Percentiles rank a stretch among this genome's conserved stretches.
These are phyloP conservation scores for Periconia sp. DNA, from an alignment of 2,329 filamentous ascomycete species.

Conservation along the genomic window DNA sequence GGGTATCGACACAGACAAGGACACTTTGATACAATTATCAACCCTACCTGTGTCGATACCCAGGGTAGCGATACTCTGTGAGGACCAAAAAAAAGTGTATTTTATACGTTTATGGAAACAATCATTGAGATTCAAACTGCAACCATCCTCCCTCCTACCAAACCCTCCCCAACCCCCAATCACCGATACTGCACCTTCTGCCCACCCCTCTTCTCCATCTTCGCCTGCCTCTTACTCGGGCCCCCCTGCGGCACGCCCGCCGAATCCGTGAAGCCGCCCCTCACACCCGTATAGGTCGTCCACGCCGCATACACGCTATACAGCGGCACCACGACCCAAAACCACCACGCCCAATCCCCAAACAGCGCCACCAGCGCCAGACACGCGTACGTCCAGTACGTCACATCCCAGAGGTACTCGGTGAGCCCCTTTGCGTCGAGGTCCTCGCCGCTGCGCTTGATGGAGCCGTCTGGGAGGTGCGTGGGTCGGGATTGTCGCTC, in stretches of 20 bases:
- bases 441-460: conserved; percentile 82
- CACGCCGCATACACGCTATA: conserved; percentile 51
- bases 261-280: conserved; percentile 45
- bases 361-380: conserved; percentile 71
- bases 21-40: too few relatives aligned
- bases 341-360: conserved; percentile 78
- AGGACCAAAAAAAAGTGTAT: too few relatives aligned
- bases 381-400: conserved; percentile 91
- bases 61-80: too few relatives aligned
- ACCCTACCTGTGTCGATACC: too few relatives aligned
- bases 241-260: conserved; percentile 40
- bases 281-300: conserved; percentile 49
- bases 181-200: conserved; percentile 52
- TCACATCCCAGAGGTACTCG: conserved; percentile 96
- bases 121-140: too few relatives aligned
- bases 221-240: conserved; percentile 52
- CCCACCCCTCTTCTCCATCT: conserved; percentile 56
- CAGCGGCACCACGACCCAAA: conserved; percentile 54
- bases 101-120: too few relatives aligned
- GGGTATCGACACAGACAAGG: too few relatives aligned
- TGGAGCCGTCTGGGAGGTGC: conserved; percentile 61
- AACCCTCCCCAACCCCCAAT: conserved; percentile 3
- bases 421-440: conserved; percentile 84
- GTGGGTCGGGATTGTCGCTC: conserved; percentile 81
- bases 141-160: neutral